These are phyloP conservation scores for Earliella scabrosa DNA, from an alignment of 1,284 basidiomycete genomes.

Conservation along the genomic window DNA sequence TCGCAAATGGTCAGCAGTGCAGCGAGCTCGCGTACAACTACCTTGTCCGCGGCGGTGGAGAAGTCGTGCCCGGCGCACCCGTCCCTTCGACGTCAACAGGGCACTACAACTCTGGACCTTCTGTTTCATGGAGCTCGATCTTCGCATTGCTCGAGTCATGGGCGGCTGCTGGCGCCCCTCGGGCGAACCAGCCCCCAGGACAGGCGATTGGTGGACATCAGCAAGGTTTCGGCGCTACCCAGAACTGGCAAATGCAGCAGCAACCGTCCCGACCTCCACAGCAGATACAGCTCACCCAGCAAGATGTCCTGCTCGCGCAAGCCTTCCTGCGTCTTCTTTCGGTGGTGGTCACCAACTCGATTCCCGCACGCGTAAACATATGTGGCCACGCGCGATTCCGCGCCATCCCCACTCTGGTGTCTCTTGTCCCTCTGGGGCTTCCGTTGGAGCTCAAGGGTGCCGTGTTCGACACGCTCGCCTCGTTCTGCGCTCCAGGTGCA, in stretches of 20 bases:
- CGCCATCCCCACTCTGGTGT: conserved; percentile 80
- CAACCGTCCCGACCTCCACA: conserved; percentile 43
- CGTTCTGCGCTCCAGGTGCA: conserved; percentile 83
- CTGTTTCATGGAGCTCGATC: conserved; percentile 53
- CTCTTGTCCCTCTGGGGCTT: conserved; percentile 79
- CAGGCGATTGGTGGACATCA: conserved; percentile 31
- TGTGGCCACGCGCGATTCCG: conserved; percentile 79
- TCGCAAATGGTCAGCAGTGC: conserved; percentile 83
- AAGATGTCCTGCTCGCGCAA: conserved; percentile 80
- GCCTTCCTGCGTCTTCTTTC: conserved; percentile 84
- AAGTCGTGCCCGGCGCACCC: conserved; percentile 61
- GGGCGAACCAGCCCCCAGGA: conserved; percentile 27
- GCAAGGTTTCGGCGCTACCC: conserved; percentile 36
- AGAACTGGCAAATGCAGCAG: conserved; percentile 34
- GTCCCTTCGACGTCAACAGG: conserved; percentile 33
- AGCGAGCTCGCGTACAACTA: conserved; percentile 88
- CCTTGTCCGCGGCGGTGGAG: conserved; percentile 68
- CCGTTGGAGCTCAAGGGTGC: conserved; percentile 93
- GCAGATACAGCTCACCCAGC: conserved; percentile 55
- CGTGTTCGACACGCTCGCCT: conserved; percentile 82
- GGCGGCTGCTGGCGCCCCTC: conserved; percentile 39
- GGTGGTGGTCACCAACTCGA: conserved; percentile 79
- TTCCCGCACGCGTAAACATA: conserved; percentile 80
- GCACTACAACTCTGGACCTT: conserved; percentile 36
- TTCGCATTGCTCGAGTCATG: conserved; percentile 61